Evolutionary conservation across 2,329 filamentous ascomycete species (phyloP).

Genomic region (Aspergillus uvarum): DNA sequence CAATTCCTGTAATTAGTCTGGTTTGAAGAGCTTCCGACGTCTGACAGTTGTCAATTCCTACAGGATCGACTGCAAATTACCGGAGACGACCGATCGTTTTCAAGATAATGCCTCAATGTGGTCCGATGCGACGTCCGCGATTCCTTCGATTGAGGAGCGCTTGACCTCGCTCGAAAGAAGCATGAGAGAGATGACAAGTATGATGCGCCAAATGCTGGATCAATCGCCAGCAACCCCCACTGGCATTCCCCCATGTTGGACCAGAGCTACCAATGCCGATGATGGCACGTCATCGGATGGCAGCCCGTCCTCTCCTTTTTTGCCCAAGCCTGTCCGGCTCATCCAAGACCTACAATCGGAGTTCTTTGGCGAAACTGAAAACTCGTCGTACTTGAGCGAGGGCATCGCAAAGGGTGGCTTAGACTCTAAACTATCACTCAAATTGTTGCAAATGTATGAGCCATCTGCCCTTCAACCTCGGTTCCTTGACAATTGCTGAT

Average conservation of each 20-base stretch:
- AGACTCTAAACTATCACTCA: conserved; percentile 32
- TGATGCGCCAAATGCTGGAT: conserved; percentile 35
- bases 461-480: not conserved
- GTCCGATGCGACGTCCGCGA: conserved; percentile 31
- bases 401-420: conserved; percentile 30
- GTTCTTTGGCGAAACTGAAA: conserved; percentile 30
- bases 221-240: conserved; percentile 23
- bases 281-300: conserved; percentile 24
- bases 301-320: conserved; percentile 21
- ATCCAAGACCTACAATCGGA: conserved; percentile 35
- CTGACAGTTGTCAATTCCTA: conserved; percentile 11
- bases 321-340: conserved; percentile 32
- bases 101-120: conserved; percentile 33
- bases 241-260: conserved; percentile 19
- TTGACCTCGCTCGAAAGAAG: conserved; percentile 33
- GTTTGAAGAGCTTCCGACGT: not conserved
- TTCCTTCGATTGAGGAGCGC: conserved; percentile 37
- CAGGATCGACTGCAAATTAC: conserved; percentile 38
- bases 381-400: conserved; percentile 26
- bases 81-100: conserved; percentile 34
- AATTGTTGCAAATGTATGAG: conserved; percentile 33
- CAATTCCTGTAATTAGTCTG: not conserved
- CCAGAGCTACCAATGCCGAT: conserved; percentile 26
- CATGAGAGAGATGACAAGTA: conserved; percentile 37
- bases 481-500: conserved; percentile 2